phyloP scores from a whole-genome alignment of 1,139 yeast genomes.

The Blastobotrys petasosporus region DNA sequence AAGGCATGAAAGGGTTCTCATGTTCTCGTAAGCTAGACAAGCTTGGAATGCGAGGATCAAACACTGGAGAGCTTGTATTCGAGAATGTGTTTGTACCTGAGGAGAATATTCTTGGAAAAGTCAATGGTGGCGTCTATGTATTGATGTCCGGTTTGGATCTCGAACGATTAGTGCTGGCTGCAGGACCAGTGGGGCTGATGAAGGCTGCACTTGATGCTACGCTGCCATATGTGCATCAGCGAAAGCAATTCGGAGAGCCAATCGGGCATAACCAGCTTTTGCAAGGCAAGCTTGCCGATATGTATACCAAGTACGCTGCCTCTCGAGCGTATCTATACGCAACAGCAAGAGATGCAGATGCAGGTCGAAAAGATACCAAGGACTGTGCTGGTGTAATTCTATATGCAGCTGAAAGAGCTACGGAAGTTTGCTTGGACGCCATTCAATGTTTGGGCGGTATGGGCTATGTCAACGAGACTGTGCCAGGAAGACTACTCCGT shows the following conservation, averaged over 20 bases:
- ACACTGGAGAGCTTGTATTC: conserved; percentile 33
- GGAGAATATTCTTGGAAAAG: conserved; percentile 30
- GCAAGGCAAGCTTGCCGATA: conserved; percentile 34
- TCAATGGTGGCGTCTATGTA: conserved; percentile 31
- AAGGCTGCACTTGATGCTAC: conserved; percentile 33
- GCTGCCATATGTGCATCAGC: conserved; percentile 31
- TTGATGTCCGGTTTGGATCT: conserved; percentile 33
- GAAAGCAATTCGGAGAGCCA: conserved; percentile 33
- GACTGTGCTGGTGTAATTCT: conserved; percentile 34
- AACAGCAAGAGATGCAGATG: conserved; percentile 29
- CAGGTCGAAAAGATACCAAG: conserved; percentile 27
- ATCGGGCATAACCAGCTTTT: conserved; percentile 32
- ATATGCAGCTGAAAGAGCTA: conserved; percentile 33
- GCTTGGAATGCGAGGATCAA: conserved; percentile 34
- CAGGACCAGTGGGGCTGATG: conserved; percentile 34
- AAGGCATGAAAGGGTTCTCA: conserved; percentile 29
- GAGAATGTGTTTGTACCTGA: conserved; percentile 33
- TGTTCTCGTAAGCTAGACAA: conserved; percentile 32
- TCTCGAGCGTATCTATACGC: conserved; percentile 30
- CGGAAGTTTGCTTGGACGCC: conserved; percentile 33
- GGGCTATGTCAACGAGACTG: conserved; percentile 34
- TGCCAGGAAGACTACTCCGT: conserved; percentile 29
- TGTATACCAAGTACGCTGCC: conserved; percentile 33
- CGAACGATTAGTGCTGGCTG: conserved; percentile 32
- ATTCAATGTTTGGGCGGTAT: conserved; percentile 34